phyloP scores from a whole-genome alignment of 1,139 yeast species.

The Barnettozyma hawaiiensis region DNA sequence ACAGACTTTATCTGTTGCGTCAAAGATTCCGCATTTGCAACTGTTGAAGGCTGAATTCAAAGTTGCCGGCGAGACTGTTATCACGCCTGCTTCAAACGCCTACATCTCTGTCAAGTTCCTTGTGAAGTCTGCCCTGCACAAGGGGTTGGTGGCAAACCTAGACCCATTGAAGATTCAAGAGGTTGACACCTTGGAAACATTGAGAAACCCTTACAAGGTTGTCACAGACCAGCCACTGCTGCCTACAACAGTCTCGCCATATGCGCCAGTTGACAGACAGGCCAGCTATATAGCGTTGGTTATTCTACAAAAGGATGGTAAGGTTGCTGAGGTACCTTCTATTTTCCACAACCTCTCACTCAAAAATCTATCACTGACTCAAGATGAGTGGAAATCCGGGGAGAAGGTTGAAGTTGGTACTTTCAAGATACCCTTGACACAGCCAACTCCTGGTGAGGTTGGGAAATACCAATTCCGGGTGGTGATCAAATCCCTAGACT shows the following conservation, averaged over 20 bases:
- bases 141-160: conserved; percentile 38
- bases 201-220: conserved; percentile 66
- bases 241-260: conserved; percentile 65
- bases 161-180: conserved; percentile 34
- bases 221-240: conserved; percentile 62
- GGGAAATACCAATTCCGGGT: conserved; percentile 65
- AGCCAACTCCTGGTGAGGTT: conserved; percentile 63
- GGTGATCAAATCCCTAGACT: conserved; percentile 56
- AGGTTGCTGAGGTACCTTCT: conserved; percentile 65
- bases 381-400: conserved; percentile 40
- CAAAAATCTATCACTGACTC: conserved; percentile 48
- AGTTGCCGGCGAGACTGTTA: conserved; percentile 81
- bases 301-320: conserved; percentile 68
- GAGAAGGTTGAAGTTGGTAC: conserved; percentile 48
- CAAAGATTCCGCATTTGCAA: conserved; percentile 63
- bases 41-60: conserved; percentile 67
- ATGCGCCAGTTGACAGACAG: conserved; percentile 56
- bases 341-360: conserved; percentile 49
- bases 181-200: conserved; percentile 54
- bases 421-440: conserved; percentile 64
- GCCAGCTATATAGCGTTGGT: conserved; percentile 65
- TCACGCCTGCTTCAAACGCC: conserved; percentile 70
- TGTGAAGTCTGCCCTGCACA: conserved; percentile 64
- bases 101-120: conserved; percentile 73
- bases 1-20: conserved; percentile 54